A percentile compares a stretch with the other conserved stretches of the same genome.
phyloP scores from a whole-genome alignment of 208 protist genomes.

The Acanthamoeba lugdunensis region DNA sequence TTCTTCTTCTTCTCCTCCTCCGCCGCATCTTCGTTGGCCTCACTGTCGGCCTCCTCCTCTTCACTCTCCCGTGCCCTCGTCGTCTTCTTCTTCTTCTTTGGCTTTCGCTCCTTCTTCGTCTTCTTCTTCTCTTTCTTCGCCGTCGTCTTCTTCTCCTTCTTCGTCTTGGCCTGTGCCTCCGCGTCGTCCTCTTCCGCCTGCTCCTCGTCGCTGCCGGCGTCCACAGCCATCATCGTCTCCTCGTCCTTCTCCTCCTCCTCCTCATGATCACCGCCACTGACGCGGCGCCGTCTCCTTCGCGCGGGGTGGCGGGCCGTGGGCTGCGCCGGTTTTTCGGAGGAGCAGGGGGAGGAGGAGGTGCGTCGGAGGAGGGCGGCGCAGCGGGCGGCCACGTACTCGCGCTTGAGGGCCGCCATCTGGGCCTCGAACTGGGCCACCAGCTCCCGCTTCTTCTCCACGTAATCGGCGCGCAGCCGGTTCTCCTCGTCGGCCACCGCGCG shows the following conservation, averaged over 20 bases:
- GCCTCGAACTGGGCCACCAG: background rate
- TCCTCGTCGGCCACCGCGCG: background rate
- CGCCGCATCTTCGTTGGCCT: background rate
- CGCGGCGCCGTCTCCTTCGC: background rate
- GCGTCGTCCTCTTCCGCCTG: background rate
- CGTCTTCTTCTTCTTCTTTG: background rate
- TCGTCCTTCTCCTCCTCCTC: background rate
- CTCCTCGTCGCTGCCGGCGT: background rate
- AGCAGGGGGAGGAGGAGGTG: background rate
- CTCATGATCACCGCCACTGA: too few species aligned
- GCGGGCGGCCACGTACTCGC: conserved; percentile 4
- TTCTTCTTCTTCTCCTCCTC: background rate
- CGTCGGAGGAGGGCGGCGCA: background rate
- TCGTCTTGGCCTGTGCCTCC: background rate
- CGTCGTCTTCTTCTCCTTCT: background rate
- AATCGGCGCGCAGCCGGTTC: background rate
- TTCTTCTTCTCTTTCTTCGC: background rate
- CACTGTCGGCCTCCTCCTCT: background rate
- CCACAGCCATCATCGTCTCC: too few species aligned
- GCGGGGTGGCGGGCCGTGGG: background rate
- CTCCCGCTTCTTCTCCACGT: conserved; percentile 31
- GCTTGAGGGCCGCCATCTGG: background rate
- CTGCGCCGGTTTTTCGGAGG: background rate
- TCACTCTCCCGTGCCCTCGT: background rate
- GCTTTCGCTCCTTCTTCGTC: too few species aligned